Percentiles rank a stretch among this genome's conserved stretches.
Evolutionary conservation across 2,329 filamentous ascomycete genomes (phyloP).

Genomic region (Paracoccidioides brasiliensis): DNA sequence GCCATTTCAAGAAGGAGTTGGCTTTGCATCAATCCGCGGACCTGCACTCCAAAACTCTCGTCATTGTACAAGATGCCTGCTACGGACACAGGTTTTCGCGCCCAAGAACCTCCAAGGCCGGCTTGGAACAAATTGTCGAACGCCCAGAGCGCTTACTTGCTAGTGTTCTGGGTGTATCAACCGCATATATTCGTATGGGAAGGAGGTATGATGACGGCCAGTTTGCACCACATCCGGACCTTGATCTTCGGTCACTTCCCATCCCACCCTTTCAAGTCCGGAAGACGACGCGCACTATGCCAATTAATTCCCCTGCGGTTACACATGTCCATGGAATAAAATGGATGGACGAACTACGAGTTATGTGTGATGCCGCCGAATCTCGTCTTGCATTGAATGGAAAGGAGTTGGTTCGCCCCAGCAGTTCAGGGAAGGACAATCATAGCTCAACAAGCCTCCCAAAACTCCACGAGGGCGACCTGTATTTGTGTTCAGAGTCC

Average conservation of each 20-base stretch:
- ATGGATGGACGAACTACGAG: conserved; percentile 86
- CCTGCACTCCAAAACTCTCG: conserved; percentile 49
- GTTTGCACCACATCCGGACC: conserved; percentile 52
- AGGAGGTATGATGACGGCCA: conserved; percentile 60
- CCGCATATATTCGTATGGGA: conserved; percentile 83
- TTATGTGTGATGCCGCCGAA: conserved; percentile 72
- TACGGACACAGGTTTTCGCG: conserved; percentile 89
- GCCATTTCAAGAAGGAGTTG: conserved; percentile 59
- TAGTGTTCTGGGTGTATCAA: conserved; percentile 64
- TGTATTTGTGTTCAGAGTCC: conserved; percentile 82
- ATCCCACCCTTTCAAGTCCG: conserved; percentile 69
- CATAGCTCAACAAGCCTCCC: conserved; percentile 29
- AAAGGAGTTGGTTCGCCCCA: conserved; percentile 61
- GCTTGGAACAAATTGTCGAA: conserved; percentile 75
- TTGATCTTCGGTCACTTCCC: conserved; percentile 42
- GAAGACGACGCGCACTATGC: conserved; percentile 60
- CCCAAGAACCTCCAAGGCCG: conserved; percentile 58
- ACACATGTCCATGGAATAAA: conserved; percentile 80
- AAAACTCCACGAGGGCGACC: conserved; percentile 71
- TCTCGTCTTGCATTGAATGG: conserved; percentile 61
- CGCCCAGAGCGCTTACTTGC: conserved; percentile 83
- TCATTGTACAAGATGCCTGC: conserved; percentile 83
- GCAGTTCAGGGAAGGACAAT: conserved; percentile 24
- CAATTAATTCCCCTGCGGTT: conserved; percentile 62
- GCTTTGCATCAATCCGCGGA: conserved; percentile 42